Evolutionary conservation across 2,329 filamentous ascomycete genomes (phyloP).

Genomic region (Pseudogymnoascus sp.): DNA sequence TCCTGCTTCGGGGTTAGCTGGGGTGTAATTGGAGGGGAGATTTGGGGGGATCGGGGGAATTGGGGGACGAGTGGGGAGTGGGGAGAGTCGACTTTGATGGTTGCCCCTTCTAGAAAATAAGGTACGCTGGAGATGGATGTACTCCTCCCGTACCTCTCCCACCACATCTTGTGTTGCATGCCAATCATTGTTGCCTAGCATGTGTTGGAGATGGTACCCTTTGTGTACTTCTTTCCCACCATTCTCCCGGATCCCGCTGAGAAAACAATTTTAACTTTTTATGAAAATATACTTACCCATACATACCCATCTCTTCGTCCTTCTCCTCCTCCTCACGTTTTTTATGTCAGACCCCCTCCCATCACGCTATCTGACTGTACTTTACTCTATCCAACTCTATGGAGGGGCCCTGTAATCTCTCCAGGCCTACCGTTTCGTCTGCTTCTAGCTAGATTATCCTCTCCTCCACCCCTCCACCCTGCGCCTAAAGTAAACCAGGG

Average conservation of each 20-base stretch:
- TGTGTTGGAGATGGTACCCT: neutral
- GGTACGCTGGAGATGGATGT: neutral
- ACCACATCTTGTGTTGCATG: neutral
- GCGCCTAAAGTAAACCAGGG: neutral
- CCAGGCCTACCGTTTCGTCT: neutral
- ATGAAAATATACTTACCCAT: neutral
- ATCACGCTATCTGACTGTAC: constrained; percentile 3
- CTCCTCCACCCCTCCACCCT: neutral
- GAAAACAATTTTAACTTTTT: neutral
- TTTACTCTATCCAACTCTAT: neutral
- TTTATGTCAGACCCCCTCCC: neutral
- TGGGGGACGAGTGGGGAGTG: neutral
- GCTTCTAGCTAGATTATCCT: neutral
- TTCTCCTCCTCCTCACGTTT: neutral
- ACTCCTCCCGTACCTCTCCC: neutral
- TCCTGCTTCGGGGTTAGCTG: neutral
- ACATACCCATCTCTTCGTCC: neutral
- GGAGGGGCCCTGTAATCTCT: constrained; percentile 1
- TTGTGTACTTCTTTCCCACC: neutral
- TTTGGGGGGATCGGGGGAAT: neutral
- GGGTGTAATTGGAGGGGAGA: neutral
- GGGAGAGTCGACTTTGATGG: neutral
- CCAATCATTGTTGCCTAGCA: neutral
- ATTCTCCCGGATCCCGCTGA: neutral
- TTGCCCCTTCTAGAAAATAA: neutral